Base-by-base conservation (phyloP, 257 asterid species). In the Forsythia suspensa region DNA sequence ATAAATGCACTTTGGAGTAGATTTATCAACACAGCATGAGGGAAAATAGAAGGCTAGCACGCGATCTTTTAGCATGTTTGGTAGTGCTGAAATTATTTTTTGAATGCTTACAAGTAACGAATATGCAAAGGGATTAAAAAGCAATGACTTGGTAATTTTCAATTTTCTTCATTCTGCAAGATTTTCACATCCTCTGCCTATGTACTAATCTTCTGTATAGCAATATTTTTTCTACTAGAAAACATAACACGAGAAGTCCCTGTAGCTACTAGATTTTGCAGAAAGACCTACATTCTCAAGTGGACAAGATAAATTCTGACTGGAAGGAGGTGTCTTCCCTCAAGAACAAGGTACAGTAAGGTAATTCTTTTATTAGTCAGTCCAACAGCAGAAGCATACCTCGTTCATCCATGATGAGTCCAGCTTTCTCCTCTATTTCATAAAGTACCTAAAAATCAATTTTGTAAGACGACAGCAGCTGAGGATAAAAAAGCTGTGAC, bases 371-470 rank as follows among this genome's bases (percentile, higher is more conserved):
- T 21, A 59, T 67, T 63, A 40, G 43, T 21, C 61, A 38, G 79
- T 69, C 71, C 63, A 75, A 42, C 16, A 51, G 38, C 6, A 77
- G 75, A 59, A 40, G 65, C 80, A 48, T 78, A 94, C 98, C 98
- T 81, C 99, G 91, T 88, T 95, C 99, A 40, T 94, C 98, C 92
- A 95, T 81, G 86, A 95, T 92, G 74, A 84, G 85, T 55, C 85
- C 94, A 52, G 97, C 92, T 80, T 92, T 95, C 87, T 88, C 91
- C 82, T 95, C 99, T 74, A 95, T 87, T 88, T 95, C 98, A 72
- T 83, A 76, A 59, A 95, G 97, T 80, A 95, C 97, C 98, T 94
- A 76, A 20, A 70, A 72, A 65, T 24, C 72, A 80, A 72, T 36
- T 63, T 44, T 37, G 12, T 20, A 71, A 72, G 29, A 40, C 73